phyloP scores from a whole-genome alignment of 768 basidiomycete genomes.

The Podaxis sp. region DNA sequence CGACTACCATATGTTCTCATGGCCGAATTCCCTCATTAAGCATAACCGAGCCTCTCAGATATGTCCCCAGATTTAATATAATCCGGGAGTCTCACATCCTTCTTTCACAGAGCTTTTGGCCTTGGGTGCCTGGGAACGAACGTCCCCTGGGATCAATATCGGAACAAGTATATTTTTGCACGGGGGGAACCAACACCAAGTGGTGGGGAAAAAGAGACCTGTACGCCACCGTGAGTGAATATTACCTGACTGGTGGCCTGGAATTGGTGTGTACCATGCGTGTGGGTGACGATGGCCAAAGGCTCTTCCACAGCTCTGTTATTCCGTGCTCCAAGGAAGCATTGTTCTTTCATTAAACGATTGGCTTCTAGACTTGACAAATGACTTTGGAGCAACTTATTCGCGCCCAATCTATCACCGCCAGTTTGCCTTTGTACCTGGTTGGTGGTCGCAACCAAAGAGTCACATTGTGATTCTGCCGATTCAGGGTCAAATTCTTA shows the following conservation, averaged over 20 bases:
- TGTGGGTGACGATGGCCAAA: neutral
- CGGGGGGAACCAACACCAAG: neutral
- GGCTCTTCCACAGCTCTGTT: conserved; percentile 12
- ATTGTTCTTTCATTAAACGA: conserved; percentile 17
- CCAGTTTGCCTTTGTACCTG: neutral
- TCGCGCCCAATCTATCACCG: neutral
- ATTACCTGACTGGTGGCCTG: neutral
- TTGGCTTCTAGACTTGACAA: neutral
- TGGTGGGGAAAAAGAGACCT: neutral
- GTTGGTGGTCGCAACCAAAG: neutral
- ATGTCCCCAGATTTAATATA: conserved; percentile 2
- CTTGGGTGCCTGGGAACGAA: neutral
- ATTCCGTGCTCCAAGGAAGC: conserved; percentile 20
- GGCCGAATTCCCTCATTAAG: neutral
- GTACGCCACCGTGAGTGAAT: neutral
- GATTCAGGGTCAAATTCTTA: neutral
- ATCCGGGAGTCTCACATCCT: neutral
- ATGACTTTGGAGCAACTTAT: neutral
- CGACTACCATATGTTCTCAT: neutral
- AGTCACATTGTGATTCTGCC: neutral
- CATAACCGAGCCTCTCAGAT: neutral
- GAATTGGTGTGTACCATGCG: no score
- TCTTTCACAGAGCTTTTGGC: neutral
- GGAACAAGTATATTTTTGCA: conserved; percentile 8
- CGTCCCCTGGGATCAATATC: conserved; percentile 1